A percentile compares a stretch with the other conserved stretches of the same genome.
Evolutionary conservation across 2,329 filamentous ascomycete species (phyloP).

Genomic region (Volutella citrinella): DNA sequence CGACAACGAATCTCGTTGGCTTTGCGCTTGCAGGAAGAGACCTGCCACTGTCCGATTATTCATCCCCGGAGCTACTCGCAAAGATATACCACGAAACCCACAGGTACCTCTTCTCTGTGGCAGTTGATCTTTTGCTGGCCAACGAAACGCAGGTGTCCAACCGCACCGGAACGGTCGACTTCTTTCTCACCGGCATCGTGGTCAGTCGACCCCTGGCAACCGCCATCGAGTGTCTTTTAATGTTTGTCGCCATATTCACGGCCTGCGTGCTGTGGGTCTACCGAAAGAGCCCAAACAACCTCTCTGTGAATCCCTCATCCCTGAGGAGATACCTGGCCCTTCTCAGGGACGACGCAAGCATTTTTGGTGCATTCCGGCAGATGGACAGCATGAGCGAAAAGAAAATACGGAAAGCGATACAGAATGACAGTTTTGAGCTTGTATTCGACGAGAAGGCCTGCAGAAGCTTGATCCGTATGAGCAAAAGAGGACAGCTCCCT

Average conservation of each 20-base stretch:
- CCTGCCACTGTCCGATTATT: slow-evolving; percentile 2
- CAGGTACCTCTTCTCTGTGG: slow-evolving; percentile 29
- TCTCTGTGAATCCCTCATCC: slow-evolving; percentile 25
- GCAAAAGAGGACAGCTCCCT: too few relatives aligned
- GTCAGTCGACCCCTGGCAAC: slow-evolving; percentile 32
- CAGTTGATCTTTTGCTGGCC: slow-evolving; percentile 12
- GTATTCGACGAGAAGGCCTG: not conserved
- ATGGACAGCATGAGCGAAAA: slow-evolving; percentile 16
- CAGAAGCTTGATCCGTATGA: too few relatives aligned
- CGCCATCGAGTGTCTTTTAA: slow-evolving; percentile 26
- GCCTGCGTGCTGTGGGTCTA: slow-evolving; percentile 15
- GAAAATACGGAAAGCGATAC: slow-evolving; percentile 1
- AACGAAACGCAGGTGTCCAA: slow-evolving; percentile 13
- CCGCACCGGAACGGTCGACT: slow-evolving; percentile 7
- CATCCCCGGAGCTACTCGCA: slow-evolving; percentile 2
- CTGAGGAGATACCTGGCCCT: slow-evolving; percentile 18
- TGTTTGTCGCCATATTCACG: slow-evolving; percentile 16
- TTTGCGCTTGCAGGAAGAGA: slow-evolving; percentile 27
- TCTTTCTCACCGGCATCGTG: slow-evolving; percentile 25
- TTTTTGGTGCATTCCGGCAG: slow-evolving; percentile 1
- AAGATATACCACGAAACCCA: slow-evolving; percentile 23
- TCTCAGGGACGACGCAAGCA: slow-evolving; percentile 13
- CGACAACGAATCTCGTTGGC: slow-evolving; percentile 31
- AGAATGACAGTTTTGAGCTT: slow-evolving; percentile 15
- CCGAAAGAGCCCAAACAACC: slow-evolving; percentile 1